phyloP scores from a whole-genome alignment of 75 land plant genomes.

The Cunninghamia lanceolata region DNA sequence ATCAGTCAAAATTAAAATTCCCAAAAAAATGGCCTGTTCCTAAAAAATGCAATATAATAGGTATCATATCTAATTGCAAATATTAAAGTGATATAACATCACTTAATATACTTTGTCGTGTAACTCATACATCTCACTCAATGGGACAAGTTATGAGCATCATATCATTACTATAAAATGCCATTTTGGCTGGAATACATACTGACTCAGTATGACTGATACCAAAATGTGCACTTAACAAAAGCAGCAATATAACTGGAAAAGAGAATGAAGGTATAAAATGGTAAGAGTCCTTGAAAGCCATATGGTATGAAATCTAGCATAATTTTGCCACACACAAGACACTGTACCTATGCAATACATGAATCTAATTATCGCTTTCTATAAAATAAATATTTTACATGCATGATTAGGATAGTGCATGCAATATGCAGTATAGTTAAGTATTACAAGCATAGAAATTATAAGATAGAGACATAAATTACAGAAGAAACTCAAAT shows the following conservation, averaged over 20 bases:
- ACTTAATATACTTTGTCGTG: neutral
- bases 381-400: neutral
- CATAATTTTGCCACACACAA: neutral
- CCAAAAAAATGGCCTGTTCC: neutral
- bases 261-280: neutral
- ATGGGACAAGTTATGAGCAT: neutral
- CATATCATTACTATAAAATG: neutral
- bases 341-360: neutral
- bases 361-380: neutral
- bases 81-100: neutral
- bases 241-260: neutral
- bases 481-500: neutral
- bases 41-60: neutral
- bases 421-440: neutral
- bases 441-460: neutral
- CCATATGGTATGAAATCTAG: neutral
- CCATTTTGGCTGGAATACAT: neutral
- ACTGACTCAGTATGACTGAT: neutral
- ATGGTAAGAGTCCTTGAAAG: neutral
- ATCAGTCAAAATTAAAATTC: neutral
- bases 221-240: neutral
- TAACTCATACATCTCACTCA: neutral
- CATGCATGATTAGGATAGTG: neutral
- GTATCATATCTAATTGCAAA: neutral
- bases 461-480: neutral